A percentile compares a stretch with the other conserved stretches of the same genome.
Conservation (phyloP, 768 basidiomycete genomes). For the Lyophyllum atratum region DNA sequence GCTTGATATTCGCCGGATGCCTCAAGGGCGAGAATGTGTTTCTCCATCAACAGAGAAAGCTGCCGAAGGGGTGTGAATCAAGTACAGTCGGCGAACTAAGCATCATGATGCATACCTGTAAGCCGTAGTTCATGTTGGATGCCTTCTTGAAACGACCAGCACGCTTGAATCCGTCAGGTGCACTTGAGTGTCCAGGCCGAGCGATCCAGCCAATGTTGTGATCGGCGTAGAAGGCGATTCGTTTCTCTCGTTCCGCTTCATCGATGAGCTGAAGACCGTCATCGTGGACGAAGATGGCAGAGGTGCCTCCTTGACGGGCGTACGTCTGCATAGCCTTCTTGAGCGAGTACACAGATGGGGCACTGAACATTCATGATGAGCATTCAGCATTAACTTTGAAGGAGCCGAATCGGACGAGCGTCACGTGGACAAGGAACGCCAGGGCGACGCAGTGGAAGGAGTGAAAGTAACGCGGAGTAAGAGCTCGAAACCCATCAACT, state of each 20-base stretch:
- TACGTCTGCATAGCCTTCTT: constrained; percentile 93
- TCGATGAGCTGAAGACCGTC: constrained; percentile 76
- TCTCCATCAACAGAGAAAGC: constrained; percentile 66
- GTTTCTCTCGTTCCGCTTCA: constrained; percentile 61
- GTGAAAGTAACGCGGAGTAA: background rate
- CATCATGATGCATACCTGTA: constrained; percentile 32
- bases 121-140: constrained; percentile 85
- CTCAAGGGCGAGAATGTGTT: constrained; percentile 49
- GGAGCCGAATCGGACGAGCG: background rate
- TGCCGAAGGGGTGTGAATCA: constrained; percentile 28
- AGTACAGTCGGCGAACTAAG: background rate
- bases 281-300: constrained; percentile 79
- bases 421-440: background rate
- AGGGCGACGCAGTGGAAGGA: background rate
- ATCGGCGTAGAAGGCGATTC: constrained; percentile 74
- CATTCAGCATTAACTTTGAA: constrained; percentile 5
- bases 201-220: constrained; percentile 85
- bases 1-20: constrained; percentile 34
- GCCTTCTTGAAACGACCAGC: constrained; percentile 93
- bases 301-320: constrained; percentile 85
- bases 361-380: constrained; percentile 37
- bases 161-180: constrained; percentile 70
- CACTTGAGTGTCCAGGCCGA: constrained; percentile 66
- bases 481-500: constrained; percentile 24
- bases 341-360: constrained; percentile 73